These are phyloP conservation scores for Vicia sativa DNA, from an alignment of 306 rosid species.

Conservation along the genomic window DNA sequence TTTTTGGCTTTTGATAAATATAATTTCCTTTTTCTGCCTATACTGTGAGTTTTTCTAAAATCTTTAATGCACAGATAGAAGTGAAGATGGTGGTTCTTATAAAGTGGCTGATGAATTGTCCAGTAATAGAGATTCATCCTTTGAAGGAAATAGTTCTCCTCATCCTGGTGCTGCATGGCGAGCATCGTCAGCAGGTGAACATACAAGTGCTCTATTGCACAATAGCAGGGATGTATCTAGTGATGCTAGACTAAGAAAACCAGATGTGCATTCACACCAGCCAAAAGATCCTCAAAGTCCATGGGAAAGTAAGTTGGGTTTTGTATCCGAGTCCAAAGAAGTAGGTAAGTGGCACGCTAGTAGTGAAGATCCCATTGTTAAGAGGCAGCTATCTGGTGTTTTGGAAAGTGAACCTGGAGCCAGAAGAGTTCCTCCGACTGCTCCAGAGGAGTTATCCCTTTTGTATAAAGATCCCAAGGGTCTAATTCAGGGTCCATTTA, in stretches of 20 bases:
- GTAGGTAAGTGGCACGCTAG: constrained; percentile 62
- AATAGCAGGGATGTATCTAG: constrained; percentile 60
- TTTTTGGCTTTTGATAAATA: background rate
- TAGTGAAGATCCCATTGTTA: constrained; percentile 53
- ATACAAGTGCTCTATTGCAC: constrained; percentile 46
- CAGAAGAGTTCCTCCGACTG: constrained; percentile 59
- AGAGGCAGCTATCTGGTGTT: constrained; percentile 81
- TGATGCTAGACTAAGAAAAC: constrained; percentile 57
- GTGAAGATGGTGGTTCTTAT: constrained; percentile 56
- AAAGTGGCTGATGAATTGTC: constrained; percentile 57
- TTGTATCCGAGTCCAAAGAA: constrained; percentile 59
- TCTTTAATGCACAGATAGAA: constrained; percentile 56
- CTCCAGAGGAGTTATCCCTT: constrained; percentile 80
- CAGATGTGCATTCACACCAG: constrained; percentile 55
- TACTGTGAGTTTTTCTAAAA: constrained; percentile 1
- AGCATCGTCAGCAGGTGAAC: constrained; percentile 53
- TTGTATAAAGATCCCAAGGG: constrained; percentile 87
- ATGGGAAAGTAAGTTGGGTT: constrained; percentile 51
- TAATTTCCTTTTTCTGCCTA: constrained; percentile 6
- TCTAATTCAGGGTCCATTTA: constrained; percentile 87
- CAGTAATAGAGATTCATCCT: constrained; percentile 52
- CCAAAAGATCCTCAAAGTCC: constrained; percentile 60
- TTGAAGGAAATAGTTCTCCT: constrained; percentile 51
- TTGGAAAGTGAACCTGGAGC: constrained; percentile 72
- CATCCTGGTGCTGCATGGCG: constrained; percentile 58